Evolutionary conservation across 1,284 basidiomycete genomes (phyloP).

Genomic region (Apiotrichum domesticum): DNA sequence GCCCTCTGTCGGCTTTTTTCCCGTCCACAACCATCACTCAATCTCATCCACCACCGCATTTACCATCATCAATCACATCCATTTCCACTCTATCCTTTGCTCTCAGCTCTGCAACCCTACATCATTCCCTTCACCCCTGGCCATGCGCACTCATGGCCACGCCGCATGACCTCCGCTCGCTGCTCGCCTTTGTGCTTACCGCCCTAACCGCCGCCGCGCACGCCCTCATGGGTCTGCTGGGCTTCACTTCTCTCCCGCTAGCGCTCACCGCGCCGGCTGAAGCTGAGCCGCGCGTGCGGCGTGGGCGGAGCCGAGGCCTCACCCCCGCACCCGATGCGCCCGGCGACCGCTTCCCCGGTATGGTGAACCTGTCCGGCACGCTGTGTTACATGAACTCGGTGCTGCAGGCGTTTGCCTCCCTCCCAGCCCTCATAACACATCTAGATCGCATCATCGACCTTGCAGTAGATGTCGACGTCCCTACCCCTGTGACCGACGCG

Average conservation of each 20-base stretch:
- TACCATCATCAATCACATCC: too few relatives aligned
- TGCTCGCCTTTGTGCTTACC: slow-evolving; percentile 1
- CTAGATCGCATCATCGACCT: slow-evolving; percentile 64
- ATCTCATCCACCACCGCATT: too few relatives aligned
- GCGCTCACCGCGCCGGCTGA: not conserved
- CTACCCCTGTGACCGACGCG: slow-evolving; percentile 74
- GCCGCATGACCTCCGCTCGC: slow-evolving; percentile 7
- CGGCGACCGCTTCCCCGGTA: slow-evolving; percentile 59
- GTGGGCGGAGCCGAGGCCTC: not conserved
- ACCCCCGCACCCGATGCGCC: not conserved
- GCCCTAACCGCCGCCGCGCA: not conserved
- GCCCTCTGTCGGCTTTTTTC: too few relatives aligned
- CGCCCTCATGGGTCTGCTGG: slow-evolving; percentile 8
- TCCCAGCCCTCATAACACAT: slow-evolving; percentile 67
- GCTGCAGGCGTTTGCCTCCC: slow-evolving; percentile 78
- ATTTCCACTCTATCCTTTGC: too few relatives aligned
- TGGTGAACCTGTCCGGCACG: slow-evolving; percentile 88
- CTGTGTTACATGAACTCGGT: slow-evolving; percentile 95
- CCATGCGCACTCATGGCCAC: slow-evolving; percentile 7
- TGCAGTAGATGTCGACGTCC: slow-evolving; percentile 67
- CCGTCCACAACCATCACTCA: too few relatives aligned
- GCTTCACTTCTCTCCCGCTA: not conserved
- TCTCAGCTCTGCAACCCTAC: too few relatives aligned
- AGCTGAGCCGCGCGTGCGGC: not conserved
- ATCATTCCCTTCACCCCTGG: not conserved